Base-by-base conservation (phyloP, 176 grass and related monocot genomes). In the Carex myosuroides region DNA sequence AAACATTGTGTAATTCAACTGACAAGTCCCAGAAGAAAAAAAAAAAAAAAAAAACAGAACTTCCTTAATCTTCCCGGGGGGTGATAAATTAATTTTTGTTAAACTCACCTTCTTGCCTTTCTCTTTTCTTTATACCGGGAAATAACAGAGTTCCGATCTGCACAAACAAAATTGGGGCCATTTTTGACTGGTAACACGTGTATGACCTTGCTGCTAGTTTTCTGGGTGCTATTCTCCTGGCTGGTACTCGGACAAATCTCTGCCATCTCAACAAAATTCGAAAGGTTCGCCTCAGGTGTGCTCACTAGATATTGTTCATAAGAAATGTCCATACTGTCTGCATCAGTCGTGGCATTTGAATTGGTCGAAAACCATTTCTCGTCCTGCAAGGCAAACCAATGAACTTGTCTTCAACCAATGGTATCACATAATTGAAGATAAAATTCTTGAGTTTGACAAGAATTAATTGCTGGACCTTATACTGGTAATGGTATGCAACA, bases 121-220 rank as follows among this genome's bases (percentile, higher is more conserved):
- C 96, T 90, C 85, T 98, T 98, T 85, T 98, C 93, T 83, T 92
- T 95, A 74, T 95, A 98, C 41, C 96, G 93, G 8, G 88, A 98
- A 71, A 98, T 90, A 18, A 93, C 85, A 46, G 64, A 80, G 86
- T 88, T 70, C 8, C 96, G 89, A 88, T 98, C 93, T 9, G 83
- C 79, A 55, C 73, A 90, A 14, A 80, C 67, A 32, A 93, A 66
- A 84, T 92, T 83, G 70, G 91, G 85, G 9, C 80, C 64, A 20
- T 84, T 84, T 71, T 41, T 89, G 48, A 39, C 86, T 2, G 89
- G 87, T 14, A 92, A 61, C 60, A 55, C 17, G 87, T 92, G 91
- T 46, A 62, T 24, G 18, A 85, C 42, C 29, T 73, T 62, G n/a
- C 56, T 70, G 84, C 16, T 29, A 1, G 26, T 44, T 3, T 82